Percentiles rank a stretch among this genome's conserved stretches.
Evolutionary conservation across 1,284 basidiomycete genomes (phyloP).

Genomic region (Mrakiaceae sp.): DNA sequence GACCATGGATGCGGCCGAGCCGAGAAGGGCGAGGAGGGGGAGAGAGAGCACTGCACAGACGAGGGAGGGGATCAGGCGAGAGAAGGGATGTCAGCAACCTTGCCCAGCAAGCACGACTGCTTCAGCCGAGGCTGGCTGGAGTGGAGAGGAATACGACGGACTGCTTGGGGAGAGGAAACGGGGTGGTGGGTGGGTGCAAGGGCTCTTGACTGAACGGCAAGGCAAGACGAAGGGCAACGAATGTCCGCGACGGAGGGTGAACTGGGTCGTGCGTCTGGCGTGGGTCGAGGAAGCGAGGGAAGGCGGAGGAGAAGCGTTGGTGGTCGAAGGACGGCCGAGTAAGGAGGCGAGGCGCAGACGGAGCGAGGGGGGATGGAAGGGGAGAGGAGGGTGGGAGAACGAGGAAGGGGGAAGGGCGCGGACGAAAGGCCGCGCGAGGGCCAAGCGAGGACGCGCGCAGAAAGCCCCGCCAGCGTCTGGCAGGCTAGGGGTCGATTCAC

Average conservation of each 20-base stretch:
- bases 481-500: too few relatives aligned
- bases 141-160: too few relatives aligned
- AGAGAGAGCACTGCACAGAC: neutral
- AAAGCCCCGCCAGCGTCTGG: neutral
- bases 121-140: too few relatives aligned
- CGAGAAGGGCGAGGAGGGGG: neutral
- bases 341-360: neutral
- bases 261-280: neutral
- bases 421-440: neutral
- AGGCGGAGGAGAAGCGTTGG: too few relatives aligned
- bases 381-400: neutral
- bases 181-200: neutral
- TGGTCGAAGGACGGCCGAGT: neutral
- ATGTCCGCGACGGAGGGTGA: neutral
- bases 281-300: neutral
- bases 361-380: too few relatives aligned
- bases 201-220: neutral
- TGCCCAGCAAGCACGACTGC: neutral
- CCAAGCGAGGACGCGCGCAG: neutral
- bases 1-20: too few relatives aligned
- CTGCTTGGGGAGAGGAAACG: neutral
- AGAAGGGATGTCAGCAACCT: neutral
- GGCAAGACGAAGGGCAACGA: neutral
- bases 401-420: neutral
- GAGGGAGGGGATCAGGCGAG: neutral